Conservation (phyloP, 2,329 filamentous ascomycete genomes). For the Penicillium sp. region DNA sequence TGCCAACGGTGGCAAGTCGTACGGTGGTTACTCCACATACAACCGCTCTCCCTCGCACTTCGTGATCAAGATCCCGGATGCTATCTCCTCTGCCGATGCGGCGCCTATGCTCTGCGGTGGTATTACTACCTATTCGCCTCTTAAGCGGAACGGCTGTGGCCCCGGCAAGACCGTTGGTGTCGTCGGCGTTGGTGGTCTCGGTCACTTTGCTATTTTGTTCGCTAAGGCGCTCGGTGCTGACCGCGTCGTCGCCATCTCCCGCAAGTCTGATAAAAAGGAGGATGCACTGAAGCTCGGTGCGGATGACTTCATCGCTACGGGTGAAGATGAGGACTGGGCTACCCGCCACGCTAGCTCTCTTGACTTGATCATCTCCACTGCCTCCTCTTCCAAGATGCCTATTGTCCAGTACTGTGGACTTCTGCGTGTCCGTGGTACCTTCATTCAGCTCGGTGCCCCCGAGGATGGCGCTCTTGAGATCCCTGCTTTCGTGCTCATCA, state of each 20-base stretch:
- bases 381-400: slow-evolving; percentile 49
- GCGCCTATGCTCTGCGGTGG: slow-evolving; percentile 75
- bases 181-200: slow-evolving; percentile 68
- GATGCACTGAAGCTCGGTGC: slow-evolving; percentile 57
- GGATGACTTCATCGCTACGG: slow-evolving; percentile 55
- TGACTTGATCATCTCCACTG: slow-evolving; percentile 57
- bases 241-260: slow-evolving; percentile 56
- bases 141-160: slow-evolving; percentile 64
- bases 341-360: slow-evolving; percentile 47
- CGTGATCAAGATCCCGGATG: slow-evolving; percentile 55
- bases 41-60: slow-evolving; percentile 58
- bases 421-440: slow-evolving; percentile 19
- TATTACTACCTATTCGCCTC: slow-evolving; percentile 67
- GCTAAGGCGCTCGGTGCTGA: slow-evolving; percentile 65
- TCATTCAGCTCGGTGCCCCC: slow-evolving; percentile 65
- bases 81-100: slow-evolving; percentile 48
- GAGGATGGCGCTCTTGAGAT: slow-evolving; percentile 57
- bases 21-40: slow-evolving; percentile 64
- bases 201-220: slow-evolving; percentile 69
- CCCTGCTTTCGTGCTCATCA: slow-evolving; percentile 56
- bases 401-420: slow-evolving; percentile 17
- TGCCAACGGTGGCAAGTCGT: slow-evolving; percentile 57
- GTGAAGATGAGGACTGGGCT: slow-evolving; percentile 54
- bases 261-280: slow-evolving; percentile 49
- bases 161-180: slow-evolving; percentile 70